These are phyloP conservation scores for Colletotrichum sp. DNA, from an alignment of 2,329 filamentous ascomycete species.

Conservation along the genomic window DNA sequence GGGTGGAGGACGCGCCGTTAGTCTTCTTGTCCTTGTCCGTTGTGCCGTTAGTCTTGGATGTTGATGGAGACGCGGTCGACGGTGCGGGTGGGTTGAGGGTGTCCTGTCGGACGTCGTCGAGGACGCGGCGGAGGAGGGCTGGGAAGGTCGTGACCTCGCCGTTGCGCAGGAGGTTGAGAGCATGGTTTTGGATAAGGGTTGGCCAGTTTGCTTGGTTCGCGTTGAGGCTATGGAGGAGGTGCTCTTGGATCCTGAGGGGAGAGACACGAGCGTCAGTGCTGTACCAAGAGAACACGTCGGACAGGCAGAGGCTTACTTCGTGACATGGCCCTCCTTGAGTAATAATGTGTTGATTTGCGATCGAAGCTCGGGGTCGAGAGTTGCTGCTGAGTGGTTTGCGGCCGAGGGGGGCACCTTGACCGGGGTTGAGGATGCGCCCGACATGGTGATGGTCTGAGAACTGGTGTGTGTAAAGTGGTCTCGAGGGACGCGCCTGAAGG, in stretches of 20 bases:
- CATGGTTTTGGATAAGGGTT: slow-evolving; percentile 63
- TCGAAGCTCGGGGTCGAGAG: slow-evolving; percentile 65
- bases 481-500: neutral
- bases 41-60: slow-evolving; percentile 31
- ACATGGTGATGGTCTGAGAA: slow-evolving; percentile 37
- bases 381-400: slow-evolving; percentile 65
- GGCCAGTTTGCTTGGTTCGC: slow-evolving; percentile 68
- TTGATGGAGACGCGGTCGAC: slow-evolving; percentile 26
- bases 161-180: slow-evolving; percentile 63
- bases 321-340: slow-evolving; percentile 63
- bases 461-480: neutral
- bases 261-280: neutral
- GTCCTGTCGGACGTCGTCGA: slow-evolving; percentile 66
- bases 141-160: slow-evolving; percentile 67
- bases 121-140: slow-evolving; percentile 62
- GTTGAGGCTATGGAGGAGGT: slow-evolving; percentile 66
- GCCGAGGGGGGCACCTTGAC: slow-evolving; percentile 66
- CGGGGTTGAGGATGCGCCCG: slow-evolving; percentile 54
- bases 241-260: slow-evolving; percentile 63
- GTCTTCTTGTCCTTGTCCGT: slow-evolving; percentile 15
- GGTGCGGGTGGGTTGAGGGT: slow-evolving; percentile 38
- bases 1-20: slow-evolving; percentile 8
- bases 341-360: slow-evolving; percentile 67
- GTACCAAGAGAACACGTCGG: neutral
- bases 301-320: slow-evolving; percentile 50